Percentiles rank a stretch among this genome's conserved stretches.
Evolutionary conservation across 192 early-diverging fungal species (phyloP).

Genomic region (Thoreauomyces humboldtii): DNA sequence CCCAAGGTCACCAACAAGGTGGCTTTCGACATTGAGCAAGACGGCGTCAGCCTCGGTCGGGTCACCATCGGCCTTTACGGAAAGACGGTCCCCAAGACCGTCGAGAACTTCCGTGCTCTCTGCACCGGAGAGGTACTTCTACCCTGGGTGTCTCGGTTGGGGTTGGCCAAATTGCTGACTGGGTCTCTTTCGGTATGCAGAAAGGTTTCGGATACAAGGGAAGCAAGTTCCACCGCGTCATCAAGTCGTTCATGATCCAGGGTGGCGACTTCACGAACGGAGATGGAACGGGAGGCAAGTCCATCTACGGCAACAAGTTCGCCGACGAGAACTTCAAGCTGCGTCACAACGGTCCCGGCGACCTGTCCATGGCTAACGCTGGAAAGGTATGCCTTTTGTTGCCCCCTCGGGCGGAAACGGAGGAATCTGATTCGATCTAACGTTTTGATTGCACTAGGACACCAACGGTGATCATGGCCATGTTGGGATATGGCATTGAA

Average conservation of each 20-base stretch:
- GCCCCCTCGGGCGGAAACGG: too few relatives aligned
- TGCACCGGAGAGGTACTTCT: conserved; percentile 45
- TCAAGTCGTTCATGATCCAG: conserved; percentile 82
- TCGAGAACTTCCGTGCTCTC: conserved; percentile 54
- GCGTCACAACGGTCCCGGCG: conserved; percentile 67
- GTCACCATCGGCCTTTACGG: conserved; percentile 64
- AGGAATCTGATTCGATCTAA: too few relatives aligned
- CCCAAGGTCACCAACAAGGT: conserved; percentile 61
- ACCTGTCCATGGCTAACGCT: conserved; percentile 93
- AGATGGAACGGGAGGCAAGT: conserved; percentile 78
- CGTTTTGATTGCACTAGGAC: too few relatives aligned
- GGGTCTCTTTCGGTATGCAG: too few relatives aligned
- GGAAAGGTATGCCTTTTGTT: too few relatives aligned
- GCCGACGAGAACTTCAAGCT: conserved; percentile 95
- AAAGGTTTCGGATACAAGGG: conserved; percentile 71
- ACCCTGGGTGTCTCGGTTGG: too few relatives aligned
- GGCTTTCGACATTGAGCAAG: conserved; percentile 84
- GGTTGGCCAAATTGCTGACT: too few relatives aligned
- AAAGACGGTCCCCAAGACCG: conserved; percentile 52
- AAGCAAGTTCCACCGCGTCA: conserved; percentile 80
- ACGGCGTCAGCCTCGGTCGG: conserved; percentile 54
- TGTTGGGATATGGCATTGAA: too few relatives aligned
- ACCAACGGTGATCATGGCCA: too few relatives aligned
- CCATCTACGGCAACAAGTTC: conserved; percentile 81
- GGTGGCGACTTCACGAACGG: conserved; percentile 85